Conservation (phyloP, 306 rosid genomes). For the Lathyrus aphaca region DNA sequence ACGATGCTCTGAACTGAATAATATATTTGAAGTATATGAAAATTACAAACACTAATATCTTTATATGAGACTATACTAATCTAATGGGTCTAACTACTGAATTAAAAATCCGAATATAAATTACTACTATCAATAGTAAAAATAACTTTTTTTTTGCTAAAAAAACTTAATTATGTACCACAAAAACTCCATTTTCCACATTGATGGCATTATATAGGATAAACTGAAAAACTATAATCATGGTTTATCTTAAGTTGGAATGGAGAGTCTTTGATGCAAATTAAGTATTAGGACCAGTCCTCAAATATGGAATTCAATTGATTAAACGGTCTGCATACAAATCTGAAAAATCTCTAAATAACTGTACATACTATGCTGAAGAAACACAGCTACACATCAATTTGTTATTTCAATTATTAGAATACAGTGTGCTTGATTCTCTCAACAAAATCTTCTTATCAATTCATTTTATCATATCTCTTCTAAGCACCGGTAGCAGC, state of each 20-base stretch:
- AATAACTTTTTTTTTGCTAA: too few relatives aligned
- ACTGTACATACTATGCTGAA: neutral
- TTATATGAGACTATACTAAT: too few relatives aligned
- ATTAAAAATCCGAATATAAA: too few relatives aligned
- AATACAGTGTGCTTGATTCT: conserved; percentile 15
- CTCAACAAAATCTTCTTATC: conserved; percentile 4
- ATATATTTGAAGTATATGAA: too few relatives aligned
- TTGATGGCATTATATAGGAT: neutral
- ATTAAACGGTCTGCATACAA: conserved; percentile 14
- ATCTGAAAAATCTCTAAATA: neutral
- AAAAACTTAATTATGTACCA: too few relatives aligned
- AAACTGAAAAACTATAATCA: conserved; percentile 5
- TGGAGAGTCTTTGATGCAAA: neutral
- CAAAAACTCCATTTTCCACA: neutral
- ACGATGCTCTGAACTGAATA: too few relatives aligned
- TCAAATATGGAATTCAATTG: conserved; percentile 8
- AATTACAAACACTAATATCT: too few relatives aligned
- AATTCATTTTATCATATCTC: neutral
- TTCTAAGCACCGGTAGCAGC: conserved; percentile 57
- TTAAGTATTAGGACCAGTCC: neutral
- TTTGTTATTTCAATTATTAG: conserved; percentile 9
- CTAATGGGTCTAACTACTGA: too few relatives aligned
- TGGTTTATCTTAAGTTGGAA: neutral
- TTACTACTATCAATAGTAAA: too few relatives aligned
- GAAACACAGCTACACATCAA: conserved; percentile 25